These are phyloP conservation scores for Alternaria sp. DNA, from an alignment of 2,329 filamentous ascomycete genomes.

Conservation along the genomic window DNA sequence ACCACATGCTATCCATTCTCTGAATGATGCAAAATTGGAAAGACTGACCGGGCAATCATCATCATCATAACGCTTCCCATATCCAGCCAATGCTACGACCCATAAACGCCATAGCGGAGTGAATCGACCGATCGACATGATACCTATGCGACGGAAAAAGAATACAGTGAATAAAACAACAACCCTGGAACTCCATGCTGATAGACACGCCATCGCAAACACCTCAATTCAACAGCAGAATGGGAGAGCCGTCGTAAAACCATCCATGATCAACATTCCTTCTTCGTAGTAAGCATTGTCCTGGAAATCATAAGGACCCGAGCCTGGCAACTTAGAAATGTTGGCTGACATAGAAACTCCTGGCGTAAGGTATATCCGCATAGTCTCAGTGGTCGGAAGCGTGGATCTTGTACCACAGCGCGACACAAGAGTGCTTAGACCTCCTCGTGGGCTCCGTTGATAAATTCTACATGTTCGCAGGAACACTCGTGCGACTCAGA, in stretches of 20 bases:
- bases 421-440: not conserved
- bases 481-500: slow-evolving; percentile 30
- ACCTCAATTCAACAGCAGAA: not conserved
- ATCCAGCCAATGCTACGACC: not conserved
- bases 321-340: not conserved
- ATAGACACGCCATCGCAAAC: not conserved
- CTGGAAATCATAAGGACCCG: not conserved
- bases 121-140: not conserved
- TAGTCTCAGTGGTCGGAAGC: not conserved
- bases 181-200: not conserved
- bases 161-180: not conserved
- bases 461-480: slow-evolving; percentile 34
- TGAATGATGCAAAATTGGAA: not conserved
- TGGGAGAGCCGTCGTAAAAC: not conserved
- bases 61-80: not conserved
- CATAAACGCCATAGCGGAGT: not conserved
- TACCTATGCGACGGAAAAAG: not conserved
- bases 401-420: not conserved
- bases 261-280: not conserved
- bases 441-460: not conserved
- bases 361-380: not conserved
- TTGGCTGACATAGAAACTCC: not conserved
- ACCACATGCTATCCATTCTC: not conserved
- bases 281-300: not conserved
- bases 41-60: not conserved